Evolutionary conservation across 148 eudicot species (phyloP), one percentile per base, ranked within the genome.

Genomic region (Hydrangea macrophylla): DNA sequence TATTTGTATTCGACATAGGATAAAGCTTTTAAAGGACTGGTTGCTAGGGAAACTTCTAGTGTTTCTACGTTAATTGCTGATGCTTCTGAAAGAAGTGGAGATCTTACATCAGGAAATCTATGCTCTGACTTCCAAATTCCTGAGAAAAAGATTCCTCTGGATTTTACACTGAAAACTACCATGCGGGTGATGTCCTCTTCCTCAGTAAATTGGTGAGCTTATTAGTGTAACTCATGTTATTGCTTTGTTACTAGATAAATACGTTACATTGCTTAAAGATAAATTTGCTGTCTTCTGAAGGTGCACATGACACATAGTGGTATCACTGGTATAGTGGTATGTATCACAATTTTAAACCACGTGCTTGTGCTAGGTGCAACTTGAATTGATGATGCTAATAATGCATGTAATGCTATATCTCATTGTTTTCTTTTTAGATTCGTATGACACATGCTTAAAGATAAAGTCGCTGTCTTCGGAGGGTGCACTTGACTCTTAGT

Each of bases 151-250:
- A 75, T 71, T 76, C 99, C 96, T 31, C 76, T 94, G 45, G 99
- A 94, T 87, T 81, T 89, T 63, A 91, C 97, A 13, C 69, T 94
- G 60, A 94, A 94, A 87, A 85, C 96, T 54, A 44, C 78, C 32
- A 80, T 94, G 85, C 86, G 96, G 66, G 78, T 94, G 62, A 74
- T 81, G 67, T 85, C 89, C 15, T 84, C 90, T 63, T 85, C 93
- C 53, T 88, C 99, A 22, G 80, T 90, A 5, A 87, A 79, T 73
- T 80, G 96, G 99, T 94, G 68, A 75, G 90, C 7, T 65, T 58
- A 55, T n/a, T 75, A 25, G 44, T 11, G 25, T 37, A 68, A 37
- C 37, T 64, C 24, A n/a, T n/a, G n/a, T 36, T 56, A 39, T 62
- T 63, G 30, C 45, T 18, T 65, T 2, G 61, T 48, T 39, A n/a